These are phyloP conservation scores for Trifolium repens DNA, from an alignment of 306 rosid species.

Conservation along the genomic window DNA sequence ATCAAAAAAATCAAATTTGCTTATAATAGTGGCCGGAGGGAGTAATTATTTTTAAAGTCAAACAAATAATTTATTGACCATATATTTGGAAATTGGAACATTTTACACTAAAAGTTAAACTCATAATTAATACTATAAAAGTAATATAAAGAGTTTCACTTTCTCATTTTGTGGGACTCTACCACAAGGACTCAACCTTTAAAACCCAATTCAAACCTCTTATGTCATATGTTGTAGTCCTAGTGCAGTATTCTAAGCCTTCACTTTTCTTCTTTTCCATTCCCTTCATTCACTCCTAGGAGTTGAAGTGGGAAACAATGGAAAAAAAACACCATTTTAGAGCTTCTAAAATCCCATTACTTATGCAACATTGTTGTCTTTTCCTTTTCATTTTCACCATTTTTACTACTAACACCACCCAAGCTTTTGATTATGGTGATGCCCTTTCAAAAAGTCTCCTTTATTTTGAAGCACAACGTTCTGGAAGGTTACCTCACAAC, in stretches of 20 bases:
- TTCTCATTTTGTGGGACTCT: slow-evolving; percentile 51
- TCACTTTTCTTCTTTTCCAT: slow-evolving; percentile 22
- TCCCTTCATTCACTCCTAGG: slow-evolving; percentile 68
- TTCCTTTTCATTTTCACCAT: slow-evolving; percentile 44
- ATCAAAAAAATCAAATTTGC: too few species aligned
- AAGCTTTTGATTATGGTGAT: slow-evolving; percentile 68
- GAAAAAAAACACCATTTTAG: too few species aligned
- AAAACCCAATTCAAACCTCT: slow-evolving; percentile 43
- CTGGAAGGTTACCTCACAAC: slow-evolving; percentile 89
- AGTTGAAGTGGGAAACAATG: slow-evolving; percentile 47
- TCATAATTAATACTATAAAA: neutral
- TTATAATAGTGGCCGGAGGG: too few species aligned
- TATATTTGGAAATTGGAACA: too few species aligned
- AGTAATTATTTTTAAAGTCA: neutral
- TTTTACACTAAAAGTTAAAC: neutral
- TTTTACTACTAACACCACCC: slow-evolving; percentile 29
- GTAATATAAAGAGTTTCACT: slow-evolving; percentile 21
- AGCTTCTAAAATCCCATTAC: too few species aligned
- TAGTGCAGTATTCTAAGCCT: neutral
- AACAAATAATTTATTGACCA: too few species aligned
- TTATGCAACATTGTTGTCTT: slow-evolving; percentile 40
- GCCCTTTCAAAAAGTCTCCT: slow-evolving; percentile 90
- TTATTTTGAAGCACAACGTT: slow-evolving; percentile 94
- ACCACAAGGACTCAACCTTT: slow-evolving; percentile 30
- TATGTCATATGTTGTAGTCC: neutral